Evolutionary conservation across 1,139 yeast species (phyloP), one percentile per base, ranked within the genome.

Genomic region (Geotrichum europaeum): DNA sequence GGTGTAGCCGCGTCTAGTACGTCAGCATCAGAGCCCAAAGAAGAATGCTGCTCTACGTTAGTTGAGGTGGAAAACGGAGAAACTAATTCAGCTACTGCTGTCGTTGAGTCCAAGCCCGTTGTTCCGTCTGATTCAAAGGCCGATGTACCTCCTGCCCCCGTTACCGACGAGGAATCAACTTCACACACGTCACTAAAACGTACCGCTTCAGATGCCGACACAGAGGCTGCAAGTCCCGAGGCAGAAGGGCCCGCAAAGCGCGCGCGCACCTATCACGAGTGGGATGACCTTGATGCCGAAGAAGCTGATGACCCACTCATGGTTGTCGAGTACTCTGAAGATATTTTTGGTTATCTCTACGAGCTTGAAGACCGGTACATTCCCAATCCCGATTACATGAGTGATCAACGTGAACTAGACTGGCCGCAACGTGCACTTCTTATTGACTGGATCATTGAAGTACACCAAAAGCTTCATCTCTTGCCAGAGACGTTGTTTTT

Each of bases 361-460:
- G 86, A 82, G 70, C 78, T 87, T 63, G 97, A 94, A 75, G 75
- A 79, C 54, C 79, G 83, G 69, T 89, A 94, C 65, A 79, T 91
- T 72, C 97, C 97, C 24, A 86, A 86, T 68, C 80, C 91, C 12
- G 82, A 84, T 66, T 91, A 89, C 72, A 77, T 92, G 66, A 82
- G 79, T 67, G 82, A 84, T 73, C 97, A 91, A 75, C 82, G 84
- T 58, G 87, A 87, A 62, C 79, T 90, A 65, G 85, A 86, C 68
- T 95, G 96, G 68, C 84, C 85, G 67, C 89, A 89, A 89, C 82
- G 98, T 68, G 89, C 91, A 57, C 89, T 92, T 58, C 78, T 94
- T 65, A 95, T 94, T 32, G 97, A 94, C 74, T 94, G 98, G 98
- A 80, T 94, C 71, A 92, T 91, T 43, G 96, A 91, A 72, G 92